These are phyloP conservation scores for Xerocomellus dryophilus DNA, from an alignment of 768 basidiomycete species.

Conservation along the genomic window DNA sequence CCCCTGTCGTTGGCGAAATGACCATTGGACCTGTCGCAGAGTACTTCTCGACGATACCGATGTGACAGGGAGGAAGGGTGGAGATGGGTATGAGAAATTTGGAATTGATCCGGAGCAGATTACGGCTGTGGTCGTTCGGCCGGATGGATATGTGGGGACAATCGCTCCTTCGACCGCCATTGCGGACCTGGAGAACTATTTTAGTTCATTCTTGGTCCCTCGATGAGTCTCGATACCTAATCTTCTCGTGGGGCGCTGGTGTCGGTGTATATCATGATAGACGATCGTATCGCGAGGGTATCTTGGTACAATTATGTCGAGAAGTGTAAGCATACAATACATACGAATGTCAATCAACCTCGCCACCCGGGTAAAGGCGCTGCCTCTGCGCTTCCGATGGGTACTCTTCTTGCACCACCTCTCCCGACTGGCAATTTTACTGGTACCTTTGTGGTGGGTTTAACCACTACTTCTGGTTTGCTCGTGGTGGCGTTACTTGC, in stretches of 20 bases:
- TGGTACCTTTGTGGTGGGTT: constrained; percentile 11
- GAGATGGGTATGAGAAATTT: constrained; percentile 34
- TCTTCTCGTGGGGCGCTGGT: not conserved
- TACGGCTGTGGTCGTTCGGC: constrained; percentile 38
- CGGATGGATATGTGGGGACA: constrained; percentile 41
- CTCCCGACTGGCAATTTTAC: constrained; percentile 36
- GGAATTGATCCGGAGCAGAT: constrained; percentile 31
- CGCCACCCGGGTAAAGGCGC: constrained; percentile 50
- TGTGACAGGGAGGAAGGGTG: constrained; percentile 29
- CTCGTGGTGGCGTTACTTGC: constrained; percentile 1
- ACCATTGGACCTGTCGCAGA: constrained; percentile 17
- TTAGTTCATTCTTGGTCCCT: constrained; percentile 42
- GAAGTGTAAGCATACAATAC: constrained; percentile 13
- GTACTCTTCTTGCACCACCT: constrained; percentile 63
- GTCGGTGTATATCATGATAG: not conserved
- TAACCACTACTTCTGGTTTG: constrained; percentile 14
- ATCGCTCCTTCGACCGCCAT: constrained; percentile 28
- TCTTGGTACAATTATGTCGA: constrained; percentile 24
- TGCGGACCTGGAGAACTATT: constrained; percentile 45
- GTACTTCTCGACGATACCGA: constrained; percentile 38
- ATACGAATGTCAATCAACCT: constrained; percentile 31
- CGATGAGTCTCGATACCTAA: not conserved
- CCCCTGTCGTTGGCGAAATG: not conserved
- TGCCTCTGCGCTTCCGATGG: constrained; percentile 64
- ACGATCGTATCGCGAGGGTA: constrained; percentile 7